A percentile compares a stretch with the other conserved stretches of the same genome.
phyloP scores from a whole-genome alignment of 257 asterid species.

The Plantago major region DNA sequence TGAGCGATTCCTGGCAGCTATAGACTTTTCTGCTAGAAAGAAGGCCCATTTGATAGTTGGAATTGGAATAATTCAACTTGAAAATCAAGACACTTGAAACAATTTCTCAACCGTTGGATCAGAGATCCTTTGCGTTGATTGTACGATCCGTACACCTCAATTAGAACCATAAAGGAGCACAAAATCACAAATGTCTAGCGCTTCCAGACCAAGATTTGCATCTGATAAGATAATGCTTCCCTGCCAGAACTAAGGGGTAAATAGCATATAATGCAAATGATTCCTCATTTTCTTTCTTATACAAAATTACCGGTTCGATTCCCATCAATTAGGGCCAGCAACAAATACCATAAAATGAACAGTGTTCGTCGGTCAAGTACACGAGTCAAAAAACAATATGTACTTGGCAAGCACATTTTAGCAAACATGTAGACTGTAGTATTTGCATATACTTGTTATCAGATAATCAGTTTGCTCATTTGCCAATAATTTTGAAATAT shows the following conservation, averaged over 20 bases:
- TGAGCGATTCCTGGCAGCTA: constrained; percentile 21
- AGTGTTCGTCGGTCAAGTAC: too few species aligned
- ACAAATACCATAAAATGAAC: too few species aligned
- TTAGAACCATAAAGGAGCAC: background rate
- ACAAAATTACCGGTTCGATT: too few species aligned
- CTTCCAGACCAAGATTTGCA: constrained; percentile 3
- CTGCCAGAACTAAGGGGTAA: background rate
- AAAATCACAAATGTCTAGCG: constrained; percentile 1
- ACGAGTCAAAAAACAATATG: too few species aligned
- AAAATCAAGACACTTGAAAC: background rate
- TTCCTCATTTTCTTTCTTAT: too few species aligned
- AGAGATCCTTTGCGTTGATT: constrained; percentile 11
- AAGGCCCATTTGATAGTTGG: constrained; percentile 12
- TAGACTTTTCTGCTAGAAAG: constrained; percentile 20
- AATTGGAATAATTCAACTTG: constrained; percentile 13
- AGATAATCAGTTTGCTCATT: too few species aligned
- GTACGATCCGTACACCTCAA: constrained; percentile 15
- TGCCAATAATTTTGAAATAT: too few species aligned
- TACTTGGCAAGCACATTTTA: too few species aligned
- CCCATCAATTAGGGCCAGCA: too few species aligned
- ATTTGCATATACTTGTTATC: too few species aligned
- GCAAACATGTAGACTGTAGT: too few species aligned
- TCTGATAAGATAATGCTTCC: background rate
- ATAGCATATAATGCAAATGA: background rate
- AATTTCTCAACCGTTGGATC: constrained; percentile 16